Evolutionary conservation across 768 basidiomycete genomes (phyloP), one percentile per base, ranked within the genome.

Genomic region (Tylopilus balloui): DNA sequence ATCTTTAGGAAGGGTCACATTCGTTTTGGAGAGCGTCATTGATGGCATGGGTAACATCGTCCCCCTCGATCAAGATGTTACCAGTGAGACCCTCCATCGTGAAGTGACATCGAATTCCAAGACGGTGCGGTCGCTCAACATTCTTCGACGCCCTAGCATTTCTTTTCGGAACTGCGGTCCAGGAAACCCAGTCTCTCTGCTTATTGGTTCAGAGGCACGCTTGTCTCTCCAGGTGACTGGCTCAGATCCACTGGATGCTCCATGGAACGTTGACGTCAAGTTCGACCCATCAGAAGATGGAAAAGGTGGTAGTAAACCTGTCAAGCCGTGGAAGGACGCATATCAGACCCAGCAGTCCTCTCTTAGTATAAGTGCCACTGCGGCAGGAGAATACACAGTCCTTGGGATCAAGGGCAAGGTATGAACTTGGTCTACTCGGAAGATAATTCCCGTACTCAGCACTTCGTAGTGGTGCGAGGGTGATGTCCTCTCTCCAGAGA

Each of bases 1-100:
- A 50, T 66, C 76, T 6, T 73, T 83, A 9, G 90, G 89, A 3
- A 78, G 75, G 32, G 83, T 90, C 62, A 69, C 80, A 3, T 92
- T 89, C 60, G 76, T 79, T 11, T 73, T 96, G 21, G 87, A 94
- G 59, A 83, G 84, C 57, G 78, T 97, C 21, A 78, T 79, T n/a
- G 94, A 96, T 59, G 80, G 83, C 13, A 71, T 86, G 44, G 91
- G 90, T 14, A 96, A 97, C 60, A 63, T 78, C 11, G 73, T 89
- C n/a, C 72, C 64, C 24, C 73, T 78, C 27, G 69, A 67, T 27
- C 67, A 64, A 45, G 74, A 68, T 20, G 49, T 60, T n/a, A 47
- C 55, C 24, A 48, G 48, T 21, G 60, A 55, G 15, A n/a, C 27
- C 20, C 45, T 55, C 40, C 52, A 60, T 14, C 59, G 56, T 35